These are phyloP conservation scores for Xylaria longipes DNA, from an alignment of 495 filamentous ascomycete species.

Conservation along the genomic window DNA sequence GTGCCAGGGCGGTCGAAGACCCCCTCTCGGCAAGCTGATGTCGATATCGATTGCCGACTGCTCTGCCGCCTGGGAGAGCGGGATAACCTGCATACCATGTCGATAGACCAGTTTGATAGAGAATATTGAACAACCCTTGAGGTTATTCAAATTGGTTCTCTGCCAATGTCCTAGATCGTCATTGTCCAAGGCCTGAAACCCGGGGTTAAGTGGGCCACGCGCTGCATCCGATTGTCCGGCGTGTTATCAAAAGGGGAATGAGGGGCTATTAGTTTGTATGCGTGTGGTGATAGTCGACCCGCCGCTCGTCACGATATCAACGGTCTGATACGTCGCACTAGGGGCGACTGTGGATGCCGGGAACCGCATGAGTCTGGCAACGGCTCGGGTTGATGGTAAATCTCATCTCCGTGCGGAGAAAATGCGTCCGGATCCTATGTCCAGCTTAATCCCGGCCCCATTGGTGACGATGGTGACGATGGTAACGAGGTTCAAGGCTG, in stretches of 20 bases:
- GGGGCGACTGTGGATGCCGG: neutral
- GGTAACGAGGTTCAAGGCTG: neutral
- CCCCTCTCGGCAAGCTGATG: neutral
- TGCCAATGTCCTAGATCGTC: neutral
- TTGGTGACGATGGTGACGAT: neutral
- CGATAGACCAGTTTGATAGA: neutral
- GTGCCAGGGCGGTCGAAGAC: neutral
- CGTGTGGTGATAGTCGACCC: neutral
- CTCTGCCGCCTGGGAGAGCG: neutral
- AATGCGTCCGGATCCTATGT: neutral
- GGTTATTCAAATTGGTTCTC: neutral
- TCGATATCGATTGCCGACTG: neutral
- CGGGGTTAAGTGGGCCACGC: constrained; percentile 9
- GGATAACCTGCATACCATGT: neutral
- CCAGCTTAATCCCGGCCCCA: neutral
- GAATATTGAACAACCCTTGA: neutral
- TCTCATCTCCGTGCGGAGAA: neutral
- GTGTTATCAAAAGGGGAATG: neutral
- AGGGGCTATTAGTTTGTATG: neutral
- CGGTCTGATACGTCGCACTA: neutral
- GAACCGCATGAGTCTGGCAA: too few species aligned
- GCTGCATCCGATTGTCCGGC: neutral
- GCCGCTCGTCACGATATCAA: constrained; percentile 4
- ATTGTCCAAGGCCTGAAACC: neutral
- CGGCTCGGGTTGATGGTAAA: constrained; percentile 10